Evolutionary conservation across 441 rosid genomes (phyloP).

Genomic region (Euphorbia celastroides): DNA sequence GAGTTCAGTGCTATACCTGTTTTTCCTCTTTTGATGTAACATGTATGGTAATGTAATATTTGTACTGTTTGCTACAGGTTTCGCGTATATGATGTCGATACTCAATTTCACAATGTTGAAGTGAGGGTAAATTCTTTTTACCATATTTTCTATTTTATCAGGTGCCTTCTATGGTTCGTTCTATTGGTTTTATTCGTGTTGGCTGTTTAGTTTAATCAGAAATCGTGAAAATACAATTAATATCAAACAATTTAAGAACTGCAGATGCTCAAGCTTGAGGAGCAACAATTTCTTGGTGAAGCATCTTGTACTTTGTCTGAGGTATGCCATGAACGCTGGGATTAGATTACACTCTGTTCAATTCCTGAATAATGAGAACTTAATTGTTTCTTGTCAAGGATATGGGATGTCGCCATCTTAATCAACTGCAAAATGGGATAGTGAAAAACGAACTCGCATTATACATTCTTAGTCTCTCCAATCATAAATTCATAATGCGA

Average conservation of each 20-base stretch:
- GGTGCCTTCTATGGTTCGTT: background rate
- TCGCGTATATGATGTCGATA: slow-evolving; percentile 71
- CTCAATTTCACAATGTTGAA: slow-evolving; percentile 62
- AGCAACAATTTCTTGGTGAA: slow-evolving; percentile 91
- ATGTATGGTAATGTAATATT: slow-evolving; percentile 19
- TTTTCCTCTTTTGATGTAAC: background rate
- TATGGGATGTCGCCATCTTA: background rate
- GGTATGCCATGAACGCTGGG: slow-evolving; percentile 38
- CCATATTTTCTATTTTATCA: no score
- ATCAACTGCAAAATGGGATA: background rate
- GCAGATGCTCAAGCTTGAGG: slow-evolving; percentile 88
- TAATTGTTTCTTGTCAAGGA: background rate
- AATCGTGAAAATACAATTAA: background rate
- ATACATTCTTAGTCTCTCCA: no score
- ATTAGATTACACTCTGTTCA: slow-evolving; percentile 1
- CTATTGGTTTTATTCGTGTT: background rate
- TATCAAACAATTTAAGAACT: slow-evolving; percentile 19
- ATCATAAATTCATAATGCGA: background rate
- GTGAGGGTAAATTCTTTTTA: slow-evolving; percentile 47
- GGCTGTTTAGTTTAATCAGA: background rate
- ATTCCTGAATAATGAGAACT: slow-evolving; percentile 8
- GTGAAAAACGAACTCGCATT: background rate
- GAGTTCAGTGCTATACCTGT: slow-evolving; percentile 32
- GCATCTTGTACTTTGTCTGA: slow-evolving; percentile 68
- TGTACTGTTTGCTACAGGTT: slow-evolving; percentile 41